Evolutionary conservation across 116 monocot species (phyloP).

Genomic region (Dioscorea cayenensis): DNA sequence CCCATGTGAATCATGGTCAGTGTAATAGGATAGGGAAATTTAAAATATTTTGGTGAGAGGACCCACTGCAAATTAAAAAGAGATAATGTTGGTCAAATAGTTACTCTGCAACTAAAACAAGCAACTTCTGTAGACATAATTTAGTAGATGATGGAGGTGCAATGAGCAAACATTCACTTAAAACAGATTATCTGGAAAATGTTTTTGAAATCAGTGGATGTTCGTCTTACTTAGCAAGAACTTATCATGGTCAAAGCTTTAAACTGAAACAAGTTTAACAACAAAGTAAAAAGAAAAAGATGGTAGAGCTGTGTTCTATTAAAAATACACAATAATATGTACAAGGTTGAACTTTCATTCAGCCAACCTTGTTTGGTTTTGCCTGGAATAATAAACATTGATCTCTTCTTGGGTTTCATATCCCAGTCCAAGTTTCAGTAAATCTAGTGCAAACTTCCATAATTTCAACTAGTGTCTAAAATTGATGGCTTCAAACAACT

Average conservation of each 20-base stretch:
- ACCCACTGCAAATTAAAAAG: constrained; percentile 76
- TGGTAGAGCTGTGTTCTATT: not conserved
- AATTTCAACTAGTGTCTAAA: too few relatives aligned
- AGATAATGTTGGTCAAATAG: not conserved
- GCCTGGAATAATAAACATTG: not conserved
- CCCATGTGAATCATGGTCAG: constrained; percentile 99
- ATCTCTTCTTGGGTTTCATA: not conserved
- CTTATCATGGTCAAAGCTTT: not conserved
- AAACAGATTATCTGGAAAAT: not conserved
- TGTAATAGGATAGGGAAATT: constrained; percentile 92
- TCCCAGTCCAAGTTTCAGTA: too few relatives aligned
- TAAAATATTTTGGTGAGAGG: constrained; percentile 91
- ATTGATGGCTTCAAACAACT: too few relatives aligned
- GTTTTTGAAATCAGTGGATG: not conserved
- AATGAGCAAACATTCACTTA: not conserved
- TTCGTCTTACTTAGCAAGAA: not conserved
- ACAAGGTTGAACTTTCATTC: not conserved
- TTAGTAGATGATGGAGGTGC: not conserved
- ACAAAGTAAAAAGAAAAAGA: not conserved
- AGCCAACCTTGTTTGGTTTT: not conserved
- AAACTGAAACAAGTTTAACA: not conserved
- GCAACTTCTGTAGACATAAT: not conserved
- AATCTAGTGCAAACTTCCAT: too few relatives aligned
- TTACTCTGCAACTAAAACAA: not conserved
- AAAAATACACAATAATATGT: not conserved